Conservation (phyloP, 768 basidiomycete genomes). For the Tephrocybe sp. region DNA sequence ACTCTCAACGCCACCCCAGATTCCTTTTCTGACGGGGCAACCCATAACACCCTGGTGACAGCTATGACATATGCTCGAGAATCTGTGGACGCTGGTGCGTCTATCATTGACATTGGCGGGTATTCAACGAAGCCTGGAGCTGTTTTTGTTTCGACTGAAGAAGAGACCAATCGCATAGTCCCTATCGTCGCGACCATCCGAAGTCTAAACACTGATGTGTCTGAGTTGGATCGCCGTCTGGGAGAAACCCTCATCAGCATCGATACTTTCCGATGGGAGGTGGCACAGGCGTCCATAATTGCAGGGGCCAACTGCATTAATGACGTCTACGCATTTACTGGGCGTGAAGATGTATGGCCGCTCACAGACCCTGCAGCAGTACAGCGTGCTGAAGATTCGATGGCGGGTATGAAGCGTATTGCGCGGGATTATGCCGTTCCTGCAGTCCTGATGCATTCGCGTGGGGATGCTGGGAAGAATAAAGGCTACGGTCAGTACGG, state of each 20-base stretch:
- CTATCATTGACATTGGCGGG: slow-evolving; percentile 91
- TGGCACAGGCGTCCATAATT: slow-evolving; percentile 68
- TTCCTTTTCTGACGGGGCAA: slow-evolving; percentile 89
- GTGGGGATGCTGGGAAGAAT: slow-evolving; percentile 77
- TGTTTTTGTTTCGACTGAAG: slow-evolving; percentile 55
- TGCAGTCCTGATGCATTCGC: slow-evolving; percentile 91
- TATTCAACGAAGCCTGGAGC: slow-evolving; percentile 90
- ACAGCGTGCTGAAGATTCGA: slow-evolving; percentile 32
- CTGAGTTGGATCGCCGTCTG: slow-evolving; percentile 2
- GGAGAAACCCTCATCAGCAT: slow-evolving; percentile 62
- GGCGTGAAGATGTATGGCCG: slow-evolving; percentile 46
- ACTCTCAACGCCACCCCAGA: slow-evolving; percentile 94
- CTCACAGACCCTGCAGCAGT: slow-evolving; percentile 27
- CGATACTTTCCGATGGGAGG: slow-evolving; percentile 85
- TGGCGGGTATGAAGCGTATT: slow-evolving; percentile 60
- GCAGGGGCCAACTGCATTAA: slow-evolving; percentile 94
- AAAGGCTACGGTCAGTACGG: slow-evolving; percentile 56
- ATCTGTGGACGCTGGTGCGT: slow-evolving; percentile 56
- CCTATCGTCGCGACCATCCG: slow-evolving; percentile 62
- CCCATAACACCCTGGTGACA: slow-evolving; percentile 45
- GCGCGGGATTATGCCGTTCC: slow-evolving; percentile 69
- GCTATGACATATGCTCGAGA: slow-evolving; percentile 52
- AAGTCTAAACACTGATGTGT: background rate
- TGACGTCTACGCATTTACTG: slow-evolving; percentile 83
- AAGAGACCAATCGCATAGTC: slow-evolving; percentile 72